Conservation (phyloP, 2,329 filamentous ascomycete genomes). For the Ascochyta lentis region DNA sequence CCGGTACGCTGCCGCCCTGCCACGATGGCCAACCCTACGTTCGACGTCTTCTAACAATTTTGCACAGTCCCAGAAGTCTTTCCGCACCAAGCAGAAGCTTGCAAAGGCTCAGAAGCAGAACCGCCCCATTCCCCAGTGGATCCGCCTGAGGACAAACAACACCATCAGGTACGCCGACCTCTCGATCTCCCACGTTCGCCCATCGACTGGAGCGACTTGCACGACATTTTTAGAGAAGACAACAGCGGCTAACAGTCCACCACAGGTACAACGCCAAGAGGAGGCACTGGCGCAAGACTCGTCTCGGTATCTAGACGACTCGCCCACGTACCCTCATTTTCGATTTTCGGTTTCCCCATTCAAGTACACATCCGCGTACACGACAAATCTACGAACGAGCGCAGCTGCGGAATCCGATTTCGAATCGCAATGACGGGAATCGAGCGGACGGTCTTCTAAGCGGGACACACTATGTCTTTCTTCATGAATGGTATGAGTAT, state of each 20-base stretch:
- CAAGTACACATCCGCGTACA: constrained; percentile 15
- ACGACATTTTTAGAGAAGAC: not conserved
- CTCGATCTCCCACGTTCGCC: constrained; percentile 13
- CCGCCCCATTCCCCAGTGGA: constrained; percentile 99
- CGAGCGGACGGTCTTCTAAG: constrained; percentile 31
- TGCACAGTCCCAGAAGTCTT: constrained; percentile 95
- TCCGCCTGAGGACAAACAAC: constrained; percentile 97
- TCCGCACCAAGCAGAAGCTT: constrained; percentile 99
- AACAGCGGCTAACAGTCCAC: constrained; percentile 20
- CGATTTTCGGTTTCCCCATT: constrained; percentile 40
- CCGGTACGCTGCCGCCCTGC: constrained; percentile 41
- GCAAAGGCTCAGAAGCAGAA: constrained; percentile 99
- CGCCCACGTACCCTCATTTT: constrained; percentile 50
- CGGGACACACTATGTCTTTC: constrained; percentile 25
- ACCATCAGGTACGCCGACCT: constrained; percentile 83
- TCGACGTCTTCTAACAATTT: constrained; percentile 16
- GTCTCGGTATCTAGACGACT: constrained; percentile 91
- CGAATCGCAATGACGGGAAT: constrained; percentile 31
- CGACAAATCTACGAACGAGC: constrained; percentile 34
- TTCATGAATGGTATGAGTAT: constrained; percentile 22
- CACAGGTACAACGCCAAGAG: constrained; percentile 99
- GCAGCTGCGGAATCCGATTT: constrained; percentile 41
- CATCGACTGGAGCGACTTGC: not conserved
- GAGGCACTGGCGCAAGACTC: constrained; percentile 99
- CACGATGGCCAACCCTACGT: constrained; percentile 12